phyloP scores from a whole-genome alignment of 1,284 basidiomycete genomes.

The Puccinia horiana region DNA sequence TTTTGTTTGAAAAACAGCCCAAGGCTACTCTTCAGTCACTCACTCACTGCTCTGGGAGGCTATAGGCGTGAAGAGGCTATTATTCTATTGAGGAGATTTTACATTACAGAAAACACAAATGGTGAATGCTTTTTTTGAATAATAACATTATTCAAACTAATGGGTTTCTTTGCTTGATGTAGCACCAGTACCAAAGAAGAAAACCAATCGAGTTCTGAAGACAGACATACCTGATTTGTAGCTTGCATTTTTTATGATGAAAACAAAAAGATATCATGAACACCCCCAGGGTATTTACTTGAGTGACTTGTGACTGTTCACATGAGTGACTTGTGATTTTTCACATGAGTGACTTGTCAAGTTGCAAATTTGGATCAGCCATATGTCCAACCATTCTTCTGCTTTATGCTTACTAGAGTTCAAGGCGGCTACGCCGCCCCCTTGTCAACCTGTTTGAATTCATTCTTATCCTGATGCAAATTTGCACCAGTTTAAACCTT shows the following conservation, averaged over 20 bases:
- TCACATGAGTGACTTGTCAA: no score
- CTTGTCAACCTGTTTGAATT: no score
- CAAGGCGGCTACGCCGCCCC: no score
- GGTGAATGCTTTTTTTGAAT: conserved; percentile 66
- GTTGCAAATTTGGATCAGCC: no score
- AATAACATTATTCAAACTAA: conserved; percentile 48
- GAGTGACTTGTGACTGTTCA: no score
- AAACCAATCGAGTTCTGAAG: conserved; percentile 61
- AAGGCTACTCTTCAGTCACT: conserved; percentile 63
- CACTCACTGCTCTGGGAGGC: conserved; percentile 77
- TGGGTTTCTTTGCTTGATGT: conserved; percentile 47
- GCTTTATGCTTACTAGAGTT: no score
- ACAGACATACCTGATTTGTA: conserved; percentile 19
- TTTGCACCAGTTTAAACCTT: no score
- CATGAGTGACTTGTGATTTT: no score
- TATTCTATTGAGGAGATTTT: conserved; percentile 89
- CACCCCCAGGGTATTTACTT: no score
- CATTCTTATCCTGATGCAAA: no score
- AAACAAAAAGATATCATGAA: no score
- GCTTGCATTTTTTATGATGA: neutral
- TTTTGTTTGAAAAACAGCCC: conserved; percentile 51
- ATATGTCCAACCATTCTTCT: no score
- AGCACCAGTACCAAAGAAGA: conserved; percentile 77
- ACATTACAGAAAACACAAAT: conserved; percentile 90
- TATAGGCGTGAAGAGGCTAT: conserved; percentile 90